Base-by-base conservation (phyloP, 768 basidiomycete species). In the Russula vinacea region DNA sequence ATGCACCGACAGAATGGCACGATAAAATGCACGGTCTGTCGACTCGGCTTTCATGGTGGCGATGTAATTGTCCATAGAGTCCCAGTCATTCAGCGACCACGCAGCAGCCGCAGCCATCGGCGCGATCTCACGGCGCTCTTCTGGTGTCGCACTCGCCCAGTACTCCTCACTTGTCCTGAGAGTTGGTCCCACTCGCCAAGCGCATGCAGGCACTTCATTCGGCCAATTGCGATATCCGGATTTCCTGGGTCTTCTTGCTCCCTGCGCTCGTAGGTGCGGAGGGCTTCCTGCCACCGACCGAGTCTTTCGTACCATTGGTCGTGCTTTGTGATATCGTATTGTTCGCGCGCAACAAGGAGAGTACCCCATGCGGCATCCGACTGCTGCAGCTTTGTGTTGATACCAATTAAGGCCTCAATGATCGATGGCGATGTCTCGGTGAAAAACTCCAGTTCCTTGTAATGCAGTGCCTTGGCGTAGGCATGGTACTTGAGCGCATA, bases 231-330 rank as follows among this genome's bases (percentile, higher is more conserved):
- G 33, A 92, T 79, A 50, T 90, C 90, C 7, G 86, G 85, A 24
- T 86, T 83, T 47, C 83, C 81, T 0, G 92, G 90, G 68, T 95
- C 90, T n/a, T 81, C 77, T 66, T 84, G 80, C 6, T 83, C 84
- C 70, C 89, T 90, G 70, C 85, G 84, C 67, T 95, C 90, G 71
- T 96, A 97, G 0, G 89, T 89, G 10, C 76, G 80, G 44, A 98
- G 77, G 0, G 97, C 97, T 67, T 98, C 93, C 71, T 94, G 91
- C 97, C 97, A 99, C 59, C 91, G 81, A 6, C 94, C 94, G 19
- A 99, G 85, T 68, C 96, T 84, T 75, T 98, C 94, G 73, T 94
- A 99, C 97, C 97, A 99, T 71, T 96, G 91, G 69, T 98, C 97
- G 71, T 98, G 94, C 72, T 94, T 90, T 44, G 87, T 87, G 35